phyloP scores from a whole-genome alignment of 176 grass and related monocot genomes.

The maize (Zea mays) region DNA sequence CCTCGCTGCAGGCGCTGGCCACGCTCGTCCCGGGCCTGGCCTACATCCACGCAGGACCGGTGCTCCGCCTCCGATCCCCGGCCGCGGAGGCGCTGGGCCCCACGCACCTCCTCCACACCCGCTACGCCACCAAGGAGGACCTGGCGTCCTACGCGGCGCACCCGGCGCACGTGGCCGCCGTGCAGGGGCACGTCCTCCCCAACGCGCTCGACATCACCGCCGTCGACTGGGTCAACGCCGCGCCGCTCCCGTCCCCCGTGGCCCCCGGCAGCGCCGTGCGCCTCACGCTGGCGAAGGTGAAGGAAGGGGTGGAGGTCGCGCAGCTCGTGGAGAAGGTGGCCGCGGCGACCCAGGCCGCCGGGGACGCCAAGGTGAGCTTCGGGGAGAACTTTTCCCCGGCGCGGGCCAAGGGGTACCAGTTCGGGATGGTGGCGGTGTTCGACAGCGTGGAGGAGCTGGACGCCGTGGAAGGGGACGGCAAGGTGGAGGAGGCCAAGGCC shows the following conservation, averaged over 20 bases:
- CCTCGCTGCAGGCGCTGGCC: constrained; percentile 58
- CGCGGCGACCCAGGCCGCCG: constrained; percentile 38
- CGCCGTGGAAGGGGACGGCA: constrained; percentile 56
- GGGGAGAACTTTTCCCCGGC: constrained; percentile 91
- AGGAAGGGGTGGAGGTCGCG: constrained; percentile 43
- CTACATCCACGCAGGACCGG: constrained; percentile 69
- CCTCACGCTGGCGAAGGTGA: constrained; percentile 70
- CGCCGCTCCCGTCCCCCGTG: constrained; percentile 32
- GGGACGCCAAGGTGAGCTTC: constrained; percentile 56
- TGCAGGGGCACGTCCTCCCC: constrained; percentile 60
- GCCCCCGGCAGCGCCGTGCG: constrained; percentile 53
- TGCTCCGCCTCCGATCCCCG: constrained; percentile 66
- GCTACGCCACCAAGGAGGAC: constrained; percentile 75
- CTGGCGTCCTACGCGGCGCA: constrained; percentile 66
- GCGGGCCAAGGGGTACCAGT: constrained; percentile 81
- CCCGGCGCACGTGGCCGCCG: constrained; percentile 74
- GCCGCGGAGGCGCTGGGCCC: constrained; percentile 60
- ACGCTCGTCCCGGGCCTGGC: constrained; percentile 56
- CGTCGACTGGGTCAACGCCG: constrained; percentile 77
- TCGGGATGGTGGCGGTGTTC: constrained; percentile 76
- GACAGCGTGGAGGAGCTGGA: constrained; percentile 63
- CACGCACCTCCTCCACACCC: constrained; percentile 84
- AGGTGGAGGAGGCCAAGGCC: constrained; percentile 67
- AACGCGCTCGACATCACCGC: constrained; percentile 72
- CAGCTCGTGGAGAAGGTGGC: constrained; percentile 48